Conservation (phyloP, 305 asterid species). For the Fraxinus greggii region DNA sequence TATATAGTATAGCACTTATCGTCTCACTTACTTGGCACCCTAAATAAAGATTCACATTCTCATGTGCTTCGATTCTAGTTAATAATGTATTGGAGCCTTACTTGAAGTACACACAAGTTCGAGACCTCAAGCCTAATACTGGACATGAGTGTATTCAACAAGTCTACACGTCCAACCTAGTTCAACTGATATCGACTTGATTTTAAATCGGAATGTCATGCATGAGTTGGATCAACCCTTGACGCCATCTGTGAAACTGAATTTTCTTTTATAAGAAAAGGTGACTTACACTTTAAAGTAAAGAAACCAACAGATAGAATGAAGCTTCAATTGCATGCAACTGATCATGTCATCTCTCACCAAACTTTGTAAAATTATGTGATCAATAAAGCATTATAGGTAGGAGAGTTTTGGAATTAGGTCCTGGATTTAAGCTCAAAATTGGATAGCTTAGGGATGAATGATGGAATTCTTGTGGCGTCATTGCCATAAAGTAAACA, state of each 20-base stretch:
- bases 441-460: background rate
- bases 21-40: background rate
- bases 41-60: background rate
- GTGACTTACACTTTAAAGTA: background rate
- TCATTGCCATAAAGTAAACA: background rate
- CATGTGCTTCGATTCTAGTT: background rate
- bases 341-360: background rate
- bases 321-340: background rate
- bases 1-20: background rate
- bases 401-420: background rate
- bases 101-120: background rate
- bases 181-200: background rate
- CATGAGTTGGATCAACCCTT: background rate
- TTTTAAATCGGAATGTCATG: background rate
- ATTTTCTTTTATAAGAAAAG: background rate
- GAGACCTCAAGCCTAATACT: background rate
- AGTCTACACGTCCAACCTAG: background rate
- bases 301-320: background rate
- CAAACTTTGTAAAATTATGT: background rate
- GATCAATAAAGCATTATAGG: background rate
- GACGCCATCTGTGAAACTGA: background rate
- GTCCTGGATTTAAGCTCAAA: slow-evolving; percentile 1
- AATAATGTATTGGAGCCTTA: background rate
- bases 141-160: background rate
- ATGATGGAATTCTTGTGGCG: background rate